A percentile compares a stretch with the other conserved stretches of the same genome.
phyloP scores from a whole-genome alignment of 306 rosid species.

The Castanea crenata region DNA sequence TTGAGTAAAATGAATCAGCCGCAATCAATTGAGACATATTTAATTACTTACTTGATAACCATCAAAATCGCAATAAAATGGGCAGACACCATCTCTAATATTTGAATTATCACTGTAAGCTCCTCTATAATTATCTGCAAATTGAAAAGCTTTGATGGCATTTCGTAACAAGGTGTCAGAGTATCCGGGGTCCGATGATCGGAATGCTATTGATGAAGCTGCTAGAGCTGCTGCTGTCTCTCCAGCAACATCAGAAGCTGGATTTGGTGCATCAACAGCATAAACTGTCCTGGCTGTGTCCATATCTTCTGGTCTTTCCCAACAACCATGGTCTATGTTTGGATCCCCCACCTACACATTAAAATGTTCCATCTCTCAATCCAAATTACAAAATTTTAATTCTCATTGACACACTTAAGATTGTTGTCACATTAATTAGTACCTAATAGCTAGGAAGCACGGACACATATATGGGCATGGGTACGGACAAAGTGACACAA shows the following conservation, averaged over 20 bases:
- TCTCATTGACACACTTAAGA: not conserved
- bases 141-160: conserved; percentile 69
- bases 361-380: not conserved
- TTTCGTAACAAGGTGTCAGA: conserved; percentile 64
- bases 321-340: conserved; percentile 65
- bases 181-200: conserved; percentile 64
- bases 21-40: no score
- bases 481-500: no score
- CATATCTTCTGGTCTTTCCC: conserved; percentile 99
- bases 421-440: no score
- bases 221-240: conserved; percentile 89
- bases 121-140: conserved; percentile 75
- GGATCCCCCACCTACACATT: conserved; percentile 82
- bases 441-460: no score
- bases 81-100: conserved; percentile 69
- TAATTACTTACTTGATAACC: conserved; percentile 66
- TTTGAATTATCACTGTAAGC: conserved; percentile 82
- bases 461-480: no score
- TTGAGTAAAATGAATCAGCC: no score
- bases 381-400: not conserved
- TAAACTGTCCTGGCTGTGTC: conserved; percentile 74
- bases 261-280: conserved; percentile 82
- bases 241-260: conserved; percentile 85
- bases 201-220: conserved; percentile 73
- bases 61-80: conserved; percentile 85